Evolutionary conservation across 768 basidiomycete species (phyloP), one percentile per base, ranked within the genome.

Genomic region (Cystofilobasidium ferigula): DNA sequence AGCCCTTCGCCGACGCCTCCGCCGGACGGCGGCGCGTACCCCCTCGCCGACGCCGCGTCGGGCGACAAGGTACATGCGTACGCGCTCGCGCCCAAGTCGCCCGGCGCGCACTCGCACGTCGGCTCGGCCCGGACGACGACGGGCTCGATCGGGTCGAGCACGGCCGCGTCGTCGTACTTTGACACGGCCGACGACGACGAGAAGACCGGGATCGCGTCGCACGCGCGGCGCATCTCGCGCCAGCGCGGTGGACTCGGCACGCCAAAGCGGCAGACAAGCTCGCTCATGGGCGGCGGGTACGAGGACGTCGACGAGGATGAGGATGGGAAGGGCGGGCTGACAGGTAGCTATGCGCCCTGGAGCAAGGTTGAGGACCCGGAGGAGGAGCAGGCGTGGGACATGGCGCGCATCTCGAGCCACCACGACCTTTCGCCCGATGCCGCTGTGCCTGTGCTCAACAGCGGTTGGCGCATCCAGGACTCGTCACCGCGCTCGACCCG

Each of bases 211-310:
- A 43, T 16, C 18, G 40, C 34, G 10, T 14, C 53, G 8, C 26
- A 26, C 38, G 30, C 43, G 1, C 16, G 22, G 28, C 34, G 35
- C 10, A 57, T 57, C 32, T 12, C 1, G 6, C 38, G 38, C 6
- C 38, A 40, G 35, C 20, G 30, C 22, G 43, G 40, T 22, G 32
- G 20, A 3, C 26, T n/a, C n/a, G n/a, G 40, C 3, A 9, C 14
- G 18, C n/a, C 53, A 0, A 40, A n/a, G 4, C 42, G 47, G 36
- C 30, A 42, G 26, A 26, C 51, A 20, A 36, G 40, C 56, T 67
- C 64, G 26, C 58, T 67, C 40, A 26, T 67, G 2, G 65, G 65
- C 18, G 65, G 47, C 34, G 65, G 65, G 1, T 67, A 54, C 58
- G 65, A 67, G 13, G 65, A 51, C 40, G 24, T 61, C 34, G 40